Base-by-base conservation (phyloP, 768 basidiomycete species). In the Boletus sensibilis region DNA sequence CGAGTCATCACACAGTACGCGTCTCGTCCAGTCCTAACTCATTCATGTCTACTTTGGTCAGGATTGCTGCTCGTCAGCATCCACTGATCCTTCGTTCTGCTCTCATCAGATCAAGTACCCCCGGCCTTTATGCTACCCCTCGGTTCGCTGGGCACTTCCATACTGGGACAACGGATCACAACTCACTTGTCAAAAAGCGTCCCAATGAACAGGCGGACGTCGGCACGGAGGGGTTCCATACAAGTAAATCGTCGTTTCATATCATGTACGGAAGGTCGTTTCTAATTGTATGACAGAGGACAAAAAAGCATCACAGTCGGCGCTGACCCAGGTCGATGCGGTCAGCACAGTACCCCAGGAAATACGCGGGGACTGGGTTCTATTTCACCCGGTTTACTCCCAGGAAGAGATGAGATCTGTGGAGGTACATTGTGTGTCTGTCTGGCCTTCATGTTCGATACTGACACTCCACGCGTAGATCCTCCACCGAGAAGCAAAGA, bases 331-430 rank as follows among this genome's bases (percentile, higher is more conserved):
- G 55, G 70, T 70, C 27, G 79, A 75, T 65, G 80, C 79, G 1
- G 77, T 78, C 53, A 81, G 78, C 68, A 82, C 84, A 5, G 73
- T 83, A 14, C 83, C 84, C 3, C 74, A 77, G 3, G 79, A 78
- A 67, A 70, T 84, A 48, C 79, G 76, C 39, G 90, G 90, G 2
- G 90, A 91, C 64, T 97, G 94, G 92, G 92, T 96, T 12, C 75
- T 97, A 2, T 92, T 94, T 68, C 92, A 96, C 67, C 95, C 95
- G 0, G 94, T 96, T 2, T 98, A 98, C 69, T 83, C 89, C 7
- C 70, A 75, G 18, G 83, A 83, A 37, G 92, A 93, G 66, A 68
- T 92, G 48, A 84, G 75, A 60, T 81, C 89, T 14, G 90, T 92
- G 16, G 76, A 89, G 72, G 90, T 88, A 64, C 48, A 39, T 53